phyloP scores from a whole-genome alignment of 345 rosid genomes.

The Citrus hindsii region DNA sequence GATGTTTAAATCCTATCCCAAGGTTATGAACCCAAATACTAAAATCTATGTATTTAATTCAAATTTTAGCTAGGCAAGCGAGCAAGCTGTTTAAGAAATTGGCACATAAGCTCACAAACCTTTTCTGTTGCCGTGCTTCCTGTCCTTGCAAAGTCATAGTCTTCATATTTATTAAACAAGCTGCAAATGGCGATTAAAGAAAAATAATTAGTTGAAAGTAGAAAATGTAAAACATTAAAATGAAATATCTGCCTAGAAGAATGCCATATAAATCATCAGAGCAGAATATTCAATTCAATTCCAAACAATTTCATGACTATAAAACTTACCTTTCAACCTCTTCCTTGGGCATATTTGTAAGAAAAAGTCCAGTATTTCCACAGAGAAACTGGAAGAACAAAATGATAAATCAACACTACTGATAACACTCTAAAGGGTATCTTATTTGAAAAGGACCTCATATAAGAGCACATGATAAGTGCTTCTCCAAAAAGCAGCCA shows the following conservation, averaged over 20 bases:
- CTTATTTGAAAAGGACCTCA: neutral
- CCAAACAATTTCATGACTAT: neutral
- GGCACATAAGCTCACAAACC: slow-evolving; percentile 31
- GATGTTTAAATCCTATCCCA: neutral
- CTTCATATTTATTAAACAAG: slow-evolving; percentile 74
- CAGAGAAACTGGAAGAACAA: slow-evolving; percentile 49
- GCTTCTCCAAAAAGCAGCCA: neutral
- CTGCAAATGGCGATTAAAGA: slow-evolving; percentile 32
- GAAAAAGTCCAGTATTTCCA: slow-evolving; percentile 79
- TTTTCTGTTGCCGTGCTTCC: slow-evolving; percentile 72
- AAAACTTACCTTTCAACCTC: slow-evolving; percentile 72
- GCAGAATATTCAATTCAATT: neutral
- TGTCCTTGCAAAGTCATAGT: slow-evolving; percentile 77
- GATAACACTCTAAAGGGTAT: neutral
- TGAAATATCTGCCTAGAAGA: neutral
- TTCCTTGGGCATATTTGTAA: slow-evolving; percentile 76
- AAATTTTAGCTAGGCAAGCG: neutral
- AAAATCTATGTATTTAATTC: neutral
- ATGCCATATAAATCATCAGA: neutral
- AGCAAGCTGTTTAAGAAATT: neutral
- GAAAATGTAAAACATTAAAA: neutral
- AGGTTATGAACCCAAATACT: neutral
- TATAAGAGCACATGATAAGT: neutral
- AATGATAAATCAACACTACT: neutral
- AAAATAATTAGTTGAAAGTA: neutral